A percentile compares a stretch with the other conserved stretches of the same genome.
phyloP scores from a whole-genome alignment of 1,139 yeast genomes.

The Suhomyces maxii region DNA sequence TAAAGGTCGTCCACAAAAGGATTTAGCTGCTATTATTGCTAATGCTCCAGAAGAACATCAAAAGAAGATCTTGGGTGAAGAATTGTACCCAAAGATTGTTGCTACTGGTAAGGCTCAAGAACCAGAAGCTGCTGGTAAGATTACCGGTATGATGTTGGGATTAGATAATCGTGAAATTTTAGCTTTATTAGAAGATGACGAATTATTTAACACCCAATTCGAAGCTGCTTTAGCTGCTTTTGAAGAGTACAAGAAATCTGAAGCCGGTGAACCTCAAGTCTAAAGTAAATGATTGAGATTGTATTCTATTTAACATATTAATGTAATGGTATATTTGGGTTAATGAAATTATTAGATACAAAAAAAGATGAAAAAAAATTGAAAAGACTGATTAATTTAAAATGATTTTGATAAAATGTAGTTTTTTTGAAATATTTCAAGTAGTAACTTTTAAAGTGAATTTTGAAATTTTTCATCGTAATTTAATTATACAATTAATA shows the following conservation, averaged over 20 bases:
- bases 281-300: conserved; percentile 11
- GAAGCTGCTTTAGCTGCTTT: conserved; percentile 94
- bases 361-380: conserved; percentile 21
- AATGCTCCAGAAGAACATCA: conserved; percentile 81
- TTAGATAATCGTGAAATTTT: conserved; percentile 91
- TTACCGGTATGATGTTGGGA: conserved; percentile 98
- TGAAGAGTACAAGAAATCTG: conserved; percentile 71
- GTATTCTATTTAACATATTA: conserved; percentile 27
- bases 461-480: too few relatives aligned
- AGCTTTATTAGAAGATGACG: conserved; percentile 86
- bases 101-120: conserved; percentile 85
- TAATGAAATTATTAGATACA: conserved; percentile 33
- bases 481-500: too few relatives aligned
- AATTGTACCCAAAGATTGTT: conserved; percentile 90
- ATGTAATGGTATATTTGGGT: conserved; percentile 33
- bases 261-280: conserved; percentile 19
- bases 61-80: conserved; percentile 97
- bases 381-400: conserved; percentile 18
- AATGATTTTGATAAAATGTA: not conserved
- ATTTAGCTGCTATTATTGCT: conserved; percentile 60
- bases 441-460: not conserved
- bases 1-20: conserved; percentile 41
- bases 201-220: conserved; percentile 85
- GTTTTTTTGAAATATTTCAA: too few relatives aligned
- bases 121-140: conserved; percentile 96